Conservation (phyloP, 345 rosid genomes). For the Pseudoturritis turrita region DNA sequence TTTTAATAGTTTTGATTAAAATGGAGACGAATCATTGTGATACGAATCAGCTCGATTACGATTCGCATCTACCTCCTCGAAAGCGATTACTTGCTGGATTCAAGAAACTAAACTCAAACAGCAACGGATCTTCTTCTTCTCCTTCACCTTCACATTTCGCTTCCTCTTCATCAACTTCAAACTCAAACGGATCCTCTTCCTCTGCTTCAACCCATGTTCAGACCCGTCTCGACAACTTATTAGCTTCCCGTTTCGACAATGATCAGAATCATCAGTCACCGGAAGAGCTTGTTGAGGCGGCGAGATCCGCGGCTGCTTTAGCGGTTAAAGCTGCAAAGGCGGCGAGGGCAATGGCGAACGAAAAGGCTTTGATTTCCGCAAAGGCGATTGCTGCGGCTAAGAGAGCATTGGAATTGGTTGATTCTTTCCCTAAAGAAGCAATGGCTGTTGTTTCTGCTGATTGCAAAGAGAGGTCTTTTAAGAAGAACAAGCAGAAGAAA, state of each 20-base stretch:
- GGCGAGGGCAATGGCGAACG: slow-evolving; percentile 73
- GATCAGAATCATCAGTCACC: slow-evolving; percentile 49
- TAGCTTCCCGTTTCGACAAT: slow-evolving; percentile 37
- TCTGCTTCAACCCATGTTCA: slow-evolving; percentile 44
- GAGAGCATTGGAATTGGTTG: slow-evolving; percentile 69
- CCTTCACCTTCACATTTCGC: slow-evolving; percentile 20
- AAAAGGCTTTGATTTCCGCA: slow-evolving; percentile 73
- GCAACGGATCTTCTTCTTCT: slow-evolving; percentile 35
- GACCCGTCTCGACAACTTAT: slow-evolving; percentile 43
- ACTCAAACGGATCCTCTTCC: slow-evolving; percentile 29
- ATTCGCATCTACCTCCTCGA: slow-evolving; percentile 91
- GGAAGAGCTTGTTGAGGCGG: slow-evolving; percentile 60
- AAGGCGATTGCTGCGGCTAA: slow-evolving; percentile 79
- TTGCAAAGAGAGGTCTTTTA: slow-evolving; percentile 15
- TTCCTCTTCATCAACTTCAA: slow-evolving; percentile 38
- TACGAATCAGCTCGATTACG: slow-evolving; percentile 68
- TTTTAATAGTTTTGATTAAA: not conserved
- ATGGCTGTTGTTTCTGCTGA: not conserved
- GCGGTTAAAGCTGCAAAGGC: slow-evolving; percentile 62
- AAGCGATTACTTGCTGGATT: slow-evolving; percentile 87
- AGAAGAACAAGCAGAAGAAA: slow-evolving; percentile 82
- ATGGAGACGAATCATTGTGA: slow-evolving; percentile 75
- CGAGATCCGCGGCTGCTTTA: slow-evolving; percentile 60
- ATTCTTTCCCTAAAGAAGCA: slow-evolving; percentile 43
- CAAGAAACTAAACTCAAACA: slow-evolving; percentile 66